Evolutionary conservation across 1,284 basidiomycete species (phyloP).

Genomic region (Phellopilus nigrolimitatus): DNA sequence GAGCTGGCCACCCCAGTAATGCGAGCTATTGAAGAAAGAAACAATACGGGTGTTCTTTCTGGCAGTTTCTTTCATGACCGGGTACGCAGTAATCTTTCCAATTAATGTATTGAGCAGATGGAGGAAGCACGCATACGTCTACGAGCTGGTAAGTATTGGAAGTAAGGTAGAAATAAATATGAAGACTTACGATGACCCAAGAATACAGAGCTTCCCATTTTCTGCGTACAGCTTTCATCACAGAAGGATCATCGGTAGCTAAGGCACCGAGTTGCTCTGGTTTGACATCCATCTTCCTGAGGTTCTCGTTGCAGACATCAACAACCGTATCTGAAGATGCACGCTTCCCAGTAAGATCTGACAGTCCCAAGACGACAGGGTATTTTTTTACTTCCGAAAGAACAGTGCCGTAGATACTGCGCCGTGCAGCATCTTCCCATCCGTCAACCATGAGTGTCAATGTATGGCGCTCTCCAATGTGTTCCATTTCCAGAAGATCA

Average conservation of each 20-base stretch:
- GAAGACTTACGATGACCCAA: not conserved
- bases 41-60: slow-evolving; percentile 25
- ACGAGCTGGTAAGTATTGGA: not conserved
- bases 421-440: not conserved
- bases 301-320: not conserved
- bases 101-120: slow-evolving; percentile 27
- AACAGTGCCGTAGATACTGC: slow-evolving; percentile 11
- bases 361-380: slow-evolving; percentile 24
- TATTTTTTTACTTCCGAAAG: slow-evolving; percentile 22
- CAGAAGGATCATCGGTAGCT: not conserved
- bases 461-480: slow-evolving; percentile 19
- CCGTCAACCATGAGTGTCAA: slow-evolving; percentile 21
- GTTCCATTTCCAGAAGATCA: slow-evolving; percentile 21
- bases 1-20: slow-evolving; percentile 31
- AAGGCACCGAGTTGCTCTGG: not conserved
- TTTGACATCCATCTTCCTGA: not conserved
- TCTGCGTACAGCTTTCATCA: not conserved
- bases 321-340: slow-evolving; percentile 26
- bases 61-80: slow-evolving; percentile 25
- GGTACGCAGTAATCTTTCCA: slow-evolving; percentile 27
- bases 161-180: not conserved
- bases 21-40: slow-evolving; percentile 30
- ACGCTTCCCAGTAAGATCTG: slow-evolving; percentile 26
- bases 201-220: not conserved
- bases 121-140: slow-evolving; percentile 22